Percentiles rank a stretch among this genome's conserved stretches.
Evolutionary conservation across 2,329 filamentous ascomycete species (phyloP).

Genomic region (Aspergillus neotritici): DNA sequence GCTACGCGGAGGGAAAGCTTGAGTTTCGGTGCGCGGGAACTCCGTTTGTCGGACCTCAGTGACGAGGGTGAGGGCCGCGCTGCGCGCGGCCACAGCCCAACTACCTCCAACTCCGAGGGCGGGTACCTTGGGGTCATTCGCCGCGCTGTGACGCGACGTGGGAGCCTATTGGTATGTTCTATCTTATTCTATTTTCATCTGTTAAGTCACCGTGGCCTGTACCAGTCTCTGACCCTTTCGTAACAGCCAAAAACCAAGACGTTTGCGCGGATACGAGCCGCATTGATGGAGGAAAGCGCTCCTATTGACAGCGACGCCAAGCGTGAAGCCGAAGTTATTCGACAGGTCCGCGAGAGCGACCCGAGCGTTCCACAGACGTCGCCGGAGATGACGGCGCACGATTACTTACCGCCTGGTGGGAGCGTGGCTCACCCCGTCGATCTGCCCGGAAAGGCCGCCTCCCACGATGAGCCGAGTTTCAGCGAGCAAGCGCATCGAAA

Average conservation of each 20-base stretch:
- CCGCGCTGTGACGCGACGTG: constrained; percentile 75
- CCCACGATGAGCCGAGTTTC: constrained; percentile 62
- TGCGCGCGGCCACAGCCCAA: constrained; percentile 32
- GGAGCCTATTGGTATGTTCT: constrained; percentile 72
- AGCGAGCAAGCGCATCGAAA: constrained; percentile 68
- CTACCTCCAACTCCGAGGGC: constrained; percentile 40
- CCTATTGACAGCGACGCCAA: constrained; percentile 84
- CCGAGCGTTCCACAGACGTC: constrained; percentile 50
- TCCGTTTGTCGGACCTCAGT: constrained; percentile 72
- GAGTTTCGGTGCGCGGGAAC: constrained; percentile 80
- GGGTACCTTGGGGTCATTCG: constrained; percentile 71
- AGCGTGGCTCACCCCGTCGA: constrained; percentile 15
- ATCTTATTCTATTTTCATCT: not conserved
- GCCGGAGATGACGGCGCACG: constrained; percentile 42
- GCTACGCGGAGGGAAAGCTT: constrained; percentile 75
- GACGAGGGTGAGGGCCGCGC: constrained; percentile 64
- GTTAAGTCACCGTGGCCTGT: not conserved
- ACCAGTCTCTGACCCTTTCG: not conserved
- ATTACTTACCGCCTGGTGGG: constrained; percentile 33
- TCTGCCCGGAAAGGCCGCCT: constrained; percentile 26
- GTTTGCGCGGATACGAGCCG: constrained; percentile 87
- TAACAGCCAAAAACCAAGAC: constrained; percentile 86
- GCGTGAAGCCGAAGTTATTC: constrained; percentile 90
- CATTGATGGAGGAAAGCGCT: constrained; percentile 78
- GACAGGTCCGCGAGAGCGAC: constrained; percentile 88